Percentiles rank a stretch among this genome's conserved stretches.
These are phyloP conservation scores for Elaeagnus macrophylla DNA, from an alignment of 306 rosid genomes.

Conservation along the genomic window DNA sequence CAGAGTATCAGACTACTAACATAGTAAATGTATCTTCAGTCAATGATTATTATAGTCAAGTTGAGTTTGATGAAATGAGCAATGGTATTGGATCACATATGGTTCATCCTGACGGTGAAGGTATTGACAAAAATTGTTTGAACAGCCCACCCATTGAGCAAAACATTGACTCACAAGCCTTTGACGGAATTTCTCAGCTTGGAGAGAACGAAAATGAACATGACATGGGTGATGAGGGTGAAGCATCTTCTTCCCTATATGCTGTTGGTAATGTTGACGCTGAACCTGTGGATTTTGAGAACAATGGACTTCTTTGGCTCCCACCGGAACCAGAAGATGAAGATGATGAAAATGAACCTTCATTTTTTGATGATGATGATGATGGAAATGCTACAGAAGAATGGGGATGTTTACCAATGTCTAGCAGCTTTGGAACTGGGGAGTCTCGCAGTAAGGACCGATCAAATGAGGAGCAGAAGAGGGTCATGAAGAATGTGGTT, in stretches of 20 bases:
- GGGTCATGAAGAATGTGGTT: slow-evolving; percentile 72
- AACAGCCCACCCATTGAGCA: slow-evolving; percentile 32
- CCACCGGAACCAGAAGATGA: slow-evolving; percentile 97
- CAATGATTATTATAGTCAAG: slow-evolving; percentile 47
- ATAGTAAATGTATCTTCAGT: slow-evolving; percentile 41
- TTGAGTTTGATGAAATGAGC: slow-evolving; percentile 44
- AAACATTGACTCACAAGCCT: slow-evolving; percentile 41
- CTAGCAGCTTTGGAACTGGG: slow-evolving; percentile 71
- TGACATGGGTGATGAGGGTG: slow-evolving; percentile 51
- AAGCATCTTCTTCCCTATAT: slow-evolving; percentile 54
- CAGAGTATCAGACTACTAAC: slow-evolving; percentile 47
- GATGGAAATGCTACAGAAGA: slow-evolving; percentile 56
- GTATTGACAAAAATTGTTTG: slow-evolving; percentile 22
- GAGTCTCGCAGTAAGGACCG: slow-evolving; percentile 58
- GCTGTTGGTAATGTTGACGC: slow-evolving; percentile 39
- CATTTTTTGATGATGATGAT: slow-evolving; percentile 53
- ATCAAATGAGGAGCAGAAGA: slow-evolving; percentile 66
- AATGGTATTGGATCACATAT: slow-evolving; percentile 39
- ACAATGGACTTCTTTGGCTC: slow-evolving; percentile 90
- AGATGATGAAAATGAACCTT: slow-evolving; percentile 77
- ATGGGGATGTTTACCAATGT: slow-evolving; percentile 59
- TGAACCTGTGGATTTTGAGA: slow-evolving; percentile 90
- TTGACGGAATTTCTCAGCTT: slow-evolving; percentile 32
- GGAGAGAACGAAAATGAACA: slow-evolving; percentile 46
- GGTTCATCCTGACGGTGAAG: slow-evolving; percentile 42